A percentile compares a stretch with the other conserved stretches of the same genome.
Conservation (phyloP, 768 basidiomycete species). For the Guyanaporus albipodus region DNA sequence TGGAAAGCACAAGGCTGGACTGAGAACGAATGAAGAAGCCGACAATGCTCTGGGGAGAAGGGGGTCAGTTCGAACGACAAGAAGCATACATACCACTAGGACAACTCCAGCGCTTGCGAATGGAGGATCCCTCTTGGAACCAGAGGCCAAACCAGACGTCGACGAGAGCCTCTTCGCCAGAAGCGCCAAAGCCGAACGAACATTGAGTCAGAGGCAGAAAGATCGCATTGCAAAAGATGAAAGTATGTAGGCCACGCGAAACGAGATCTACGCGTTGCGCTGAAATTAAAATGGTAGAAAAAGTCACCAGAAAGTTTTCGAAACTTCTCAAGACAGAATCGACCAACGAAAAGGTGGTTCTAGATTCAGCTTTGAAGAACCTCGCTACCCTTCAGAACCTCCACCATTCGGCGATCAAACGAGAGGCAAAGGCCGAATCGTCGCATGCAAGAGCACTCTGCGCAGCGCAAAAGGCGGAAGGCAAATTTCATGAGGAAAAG, state of each 20-base stretch:
- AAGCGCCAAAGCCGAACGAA: constrained; percentile 44
- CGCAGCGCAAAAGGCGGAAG: constrained; percentile 60
- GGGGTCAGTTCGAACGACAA: constrained; percentile 22
- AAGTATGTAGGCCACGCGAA: constrained; percentile 34
- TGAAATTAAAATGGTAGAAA: background rate
- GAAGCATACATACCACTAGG: constrained; percentile 14
- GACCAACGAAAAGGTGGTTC: constrained; percentile 59
- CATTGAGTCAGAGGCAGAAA: constrained; percentile 48
- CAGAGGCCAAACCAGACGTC: constrained; percentile 38
- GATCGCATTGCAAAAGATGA: constrained; percentile 49
- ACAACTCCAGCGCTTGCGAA: constrained; percentile 41
- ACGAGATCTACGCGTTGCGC: background rate
- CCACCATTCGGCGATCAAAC: constrained; percentile 65
- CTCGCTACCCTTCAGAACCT: constrained; percentile 63
- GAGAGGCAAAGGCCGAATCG: constrained; percentile 55
- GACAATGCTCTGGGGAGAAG: constrained; percentile 9
- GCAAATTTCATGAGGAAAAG: constrained; percentile 58
- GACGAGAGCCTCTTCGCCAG: constrained; percentile 41
- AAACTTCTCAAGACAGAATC: constrained; percentile 71
- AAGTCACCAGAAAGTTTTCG: constrained; percentile 45
- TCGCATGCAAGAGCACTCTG: constrained; percentile 50
- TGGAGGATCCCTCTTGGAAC: constrained; percentile 53
- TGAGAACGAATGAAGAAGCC: background rate
- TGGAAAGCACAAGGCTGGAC: background rate
- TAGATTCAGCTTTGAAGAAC: constrained; percentile 58